phyloP scores from a whole-genome alignment of 2,329 filamentous ascomycete species.

The Colletotrichum gigasporum region DNA sequence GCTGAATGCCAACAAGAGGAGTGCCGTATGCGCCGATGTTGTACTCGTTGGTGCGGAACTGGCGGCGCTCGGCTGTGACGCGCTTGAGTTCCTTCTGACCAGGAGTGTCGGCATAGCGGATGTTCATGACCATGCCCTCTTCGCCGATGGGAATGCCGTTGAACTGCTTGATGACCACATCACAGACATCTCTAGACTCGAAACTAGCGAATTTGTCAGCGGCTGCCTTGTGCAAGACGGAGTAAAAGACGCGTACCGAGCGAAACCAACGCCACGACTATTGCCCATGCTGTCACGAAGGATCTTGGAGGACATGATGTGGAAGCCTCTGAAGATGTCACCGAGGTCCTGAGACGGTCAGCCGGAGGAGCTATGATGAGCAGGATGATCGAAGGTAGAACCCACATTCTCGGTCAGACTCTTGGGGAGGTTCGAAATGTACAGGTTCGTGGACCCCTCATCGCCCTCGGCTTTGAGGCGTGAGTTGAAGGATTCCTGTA shows the following conservation, averaged over 20 bases:
- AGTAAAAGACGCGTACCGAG: constrained; percentile 71
- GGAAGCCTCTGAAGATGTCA: constrained; percentile 81
- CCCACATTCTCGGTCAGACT: constrained; percentile 88
- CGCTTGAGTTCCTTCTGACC: constrained; percentile 97
- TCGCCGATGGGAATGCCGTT: constrained; percentile 82
- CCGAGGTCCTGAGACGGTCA: constrained; percentile 69
- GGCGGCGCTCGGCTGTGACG: constrained; percentile 91
- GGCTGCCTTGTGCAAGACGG: neutral
- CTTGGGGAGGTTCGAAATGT: constrained; percentile 96
- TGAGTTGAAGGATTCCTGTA: constrained; percentile 94
- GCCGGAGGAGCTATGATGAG: neutral
- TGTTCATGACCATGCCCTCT: constrained; percentile 86
- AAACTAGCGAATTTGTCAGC: constrained; percentile 69
- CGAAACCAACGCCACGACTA: constrained; percentile 96
- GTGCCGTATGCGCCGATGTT: constrained; percentile 78
- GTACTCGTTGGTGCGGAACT: constrained; percentile 97
- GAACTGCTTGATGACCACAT: constrained; percentile 86
- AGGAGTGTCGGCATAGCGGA: constrained; percentile 96
- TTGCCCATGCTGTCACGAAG: constrained; percentile 91
- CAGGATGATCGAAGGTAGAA: constrained; percentile 26
- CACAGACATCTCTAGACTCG: constrained; percentile 87
- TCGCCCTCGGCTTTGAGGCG: constrained; percentile 97
- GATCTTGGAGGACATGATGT: constrained; percentile 93
- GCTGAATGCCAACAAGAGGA: constrained; percentile 65
- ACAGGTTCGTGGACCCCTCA: constrained; percentile 90